Percentiles rank a stretch among this genome's conserved stretches.
phyloP scores from a whole-genome alignment of 495 filamentous ascomycete genomes.

The Tetracladium setigerum region DNA sequence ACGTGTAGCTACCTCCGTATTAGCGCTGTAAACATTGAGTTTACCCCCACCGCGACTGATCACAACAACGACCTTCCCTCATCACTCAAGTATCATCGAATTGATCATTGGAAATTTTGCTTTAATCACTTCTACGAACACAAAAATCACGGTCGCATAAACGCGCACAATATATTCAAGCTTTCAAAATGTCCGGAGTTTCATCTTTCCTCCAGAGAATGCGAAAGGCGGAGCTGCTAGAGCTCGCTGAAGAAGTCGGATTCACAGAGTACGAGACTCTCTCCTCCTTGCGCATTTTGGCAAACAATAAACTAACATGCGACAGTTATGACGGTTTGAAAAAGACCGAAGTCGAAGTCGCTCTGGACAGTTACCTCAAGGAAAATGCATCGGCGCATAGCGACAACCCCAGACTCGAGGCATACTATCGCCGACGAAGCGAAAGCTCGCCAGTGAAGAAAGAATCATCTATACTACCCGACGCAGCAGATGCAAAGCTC shows the following conservation, averaged over 20 bases:
- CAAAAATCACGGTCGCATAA: slow-evolving; percentile 37
- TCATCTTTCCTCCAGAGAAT: slow-evolving; percentile 73
- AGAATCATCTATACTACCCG: slow-evolving; percentile 36
- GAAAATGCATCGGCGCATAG: slow-evolving; percentile 53
- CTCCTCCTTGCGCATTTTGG: background rate
- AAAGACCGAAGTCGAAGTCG: slow-evolving; percentile 74
- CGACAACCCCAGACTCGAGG: slow-evolving; percentile 53
- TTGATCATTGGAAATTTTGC: background rate
- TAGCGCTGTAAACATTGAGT: no score
- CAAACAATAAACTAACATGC: slow-evolving; percentile 7
- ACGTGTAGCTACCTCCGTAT: no score
- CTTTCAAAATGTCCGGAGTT: slow-evolving; percentile 40
- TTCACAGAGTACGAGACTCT: slow-evolving; percentile 56
- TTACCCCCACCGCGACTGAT: no score
- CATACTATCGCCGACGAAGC: slow-evolving; percentile 60
- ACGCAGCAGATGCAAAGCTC: slow-evolving; percentile 30
- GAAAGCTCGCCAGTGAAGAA: slow-evolving; percentile 70
- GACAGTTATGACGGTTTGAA: slow-evolving; percentile 61
- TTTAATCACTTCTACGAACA: slow-evolving; percentile 1
- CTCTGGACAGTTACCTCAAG: slow-evolving; percentile 69
- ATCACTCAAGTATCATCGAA: background rate
- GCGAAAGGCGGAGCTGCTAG: slow-evolving; percentile 73
- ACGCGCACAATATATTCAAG: slow-evolving; percentile 28
- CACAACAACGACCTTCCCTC: background rate
- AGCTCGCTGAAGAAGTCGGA: slow-evolving; percentile 66